Evolutionary conservation across 1,284 basidiomycete genomes (phyloP).

Genomic region (Inonotus hispidus): DNA sequence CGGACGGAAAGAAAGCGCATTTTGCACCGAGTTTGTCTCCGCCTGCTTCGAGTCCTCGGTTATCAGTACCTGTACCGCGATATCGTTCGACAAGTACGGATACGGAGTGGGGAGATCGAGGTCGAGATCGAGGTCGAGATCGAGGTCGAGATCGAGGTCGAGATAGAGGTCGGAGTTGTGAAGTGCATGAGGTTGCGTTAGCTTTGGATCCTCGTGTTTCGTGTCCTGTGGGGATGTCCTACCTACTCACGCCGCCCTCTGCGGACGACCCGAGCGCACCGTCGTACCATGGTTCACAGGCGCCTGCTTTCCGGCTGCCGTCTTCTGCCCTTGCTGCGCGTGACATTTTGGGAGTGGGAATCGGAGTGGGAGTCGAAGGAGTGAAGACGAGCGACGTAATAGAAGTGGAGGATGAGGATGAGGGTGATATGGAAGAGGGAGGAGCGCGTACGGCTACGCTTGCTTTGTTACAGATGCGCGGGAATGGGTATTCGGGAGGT

Average conservation of each 20-base stretch:
- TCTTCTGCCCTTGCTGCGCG: not conserved
- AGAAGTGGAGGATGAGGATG: not conserved
- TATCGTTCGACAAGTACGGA: not conserved
- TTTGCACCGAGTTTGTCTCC: not conserved
- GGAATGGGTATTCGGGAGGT: not conserved
- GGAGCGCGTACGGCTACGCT: not conserved
- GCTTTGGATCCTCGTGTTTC: not conserved
- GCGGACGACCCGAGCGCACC: not conserved
- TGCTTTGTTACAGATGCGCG: constrained; percentile 4
- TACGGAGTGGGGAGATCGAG: no score
- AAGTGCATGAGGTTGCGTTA: not conserved
- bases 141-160: no score
- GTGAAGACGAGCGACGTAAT: not conserved
- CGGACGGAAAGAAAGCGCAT: not conserved
- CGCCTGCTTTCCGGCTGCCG: not conserved
- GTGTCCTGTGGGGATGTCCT: not conserved
- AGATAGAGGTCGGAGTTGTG: no score
- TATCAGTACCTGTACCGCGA: no score
- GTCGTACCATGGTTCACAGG: not conserved
- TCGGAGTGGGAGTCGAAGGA: no score
- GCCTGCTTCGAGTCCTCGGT: not conserved
- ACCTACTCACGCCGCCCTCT: not conserved
- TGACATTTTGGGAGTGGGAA: no score
- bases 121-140: not conserved
- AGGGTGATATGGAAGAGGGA: not conserved